Evolutionary conservation across 345 rosid species (phyloP).

Genomic region (Linum trigynum): DNA sequence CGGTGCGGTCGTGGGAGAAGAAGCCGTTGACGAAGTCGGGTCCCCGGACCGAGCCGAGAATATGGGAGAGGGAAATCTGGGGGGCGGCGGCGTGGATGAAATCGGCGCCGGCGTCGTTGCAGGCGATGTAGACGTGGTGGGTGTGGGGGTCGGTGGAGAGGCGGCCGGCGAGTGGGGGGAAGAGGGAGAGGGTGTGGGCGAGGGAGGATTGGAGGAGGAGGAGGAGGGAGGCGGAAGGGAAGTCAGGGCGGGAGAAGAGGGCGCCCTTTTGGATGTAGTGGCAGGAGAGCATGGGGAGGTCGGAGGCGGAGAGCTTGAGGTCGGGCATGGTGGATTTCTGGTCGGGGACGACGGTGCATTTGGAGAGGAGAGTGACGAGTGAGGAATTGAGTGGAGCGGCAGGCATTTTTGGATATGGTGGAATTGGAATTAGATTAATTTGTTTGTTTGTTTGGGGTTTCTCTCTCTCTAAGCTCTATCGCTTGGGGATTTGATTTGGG

Average conservation of each 20-base stretch:
- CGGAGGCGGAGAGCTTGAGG: slow-evolving; percentile 80
- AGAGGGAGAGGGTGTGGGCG: slow-evolving; percentile 43
- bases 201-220: slow-evolving; percentile 38
- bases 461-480: too few species aligned
- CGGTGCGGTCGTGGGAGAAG: slow-evolving; percentile 49
- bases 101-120: slow-evolving; percentile 68
- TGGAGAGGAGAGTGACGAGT: slow-evolving; percentile 33
- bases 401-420: slow-evolving; percentile 31
- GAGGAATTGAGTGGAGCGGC: slow-evolving; percentile 11
- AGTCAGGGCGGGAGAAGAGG: slow-evolving; percentile 47
- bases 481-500: not conserved
- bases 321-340: slow-evolving; percentile 43
- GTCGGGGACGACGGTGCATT: slow-evolving; percentile 45
- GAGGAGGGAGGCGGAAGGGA: slow-evolving; percentile 23
- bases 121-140: slow-evolving; percentile 47
- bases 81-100: slow-evolving; percentile 46
- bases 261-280: slow-evolving; percentile 88
- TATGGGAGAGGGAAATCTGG: slow-evolving; percentile 26
- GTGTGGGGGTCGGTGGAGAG: slow-evolving; percentile 34
- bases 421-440: too few species aligned
- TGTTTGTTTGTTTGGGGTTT: too few species aligned
- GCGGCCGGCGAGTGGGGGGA: slow-evolving; percentile 94
- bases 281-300: slow-evolving; percentile 95
- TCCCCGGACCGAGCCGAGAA: slow-evolving; percentile 43
- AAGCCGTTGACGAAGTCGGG: slow-evolving; percentile 47